A percentile compares a stretch with the other conserved stretches of the same genome.
These are phyloP conservation scores for Naegleria lovaniensis DNA, from an alignment of 208 protist species.

Conservation along the genomic window DNA sequence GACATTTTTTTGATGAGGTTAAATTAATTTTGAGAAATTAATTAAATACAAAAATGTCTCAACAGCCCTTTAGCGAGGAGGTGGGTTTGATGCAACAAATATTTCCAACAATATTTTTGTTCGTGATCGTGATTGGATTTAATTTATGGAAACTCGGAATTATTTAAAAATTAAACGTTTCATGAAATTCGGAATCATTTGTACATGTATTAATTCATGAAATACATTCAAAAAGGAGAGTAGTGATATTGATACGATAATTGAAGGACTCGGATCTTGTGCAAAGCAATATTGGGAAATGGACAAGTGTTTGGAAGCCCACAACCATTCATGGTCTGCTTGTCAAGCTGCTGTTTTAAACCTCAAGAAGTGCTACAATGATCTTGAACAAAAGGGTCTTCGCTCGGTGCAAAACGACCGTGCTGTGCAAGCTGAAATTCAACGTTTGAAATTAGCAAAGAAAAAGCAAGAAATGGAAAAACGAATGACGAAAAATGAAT, in stretches of 20 bases:
- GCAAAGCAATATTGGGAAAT: constrained; percentile 10
- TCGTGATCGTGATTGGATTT: too few relatives aligned
- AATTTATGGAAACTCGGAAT: too few relatives aligned
- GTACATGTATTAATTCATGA: neutral
- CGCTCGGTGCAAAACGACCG: neutral
- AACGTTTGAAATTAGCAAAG: neutral
- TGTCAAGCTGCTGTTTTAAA: neutral
- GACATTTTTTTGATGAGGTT: too few relatives aligned
- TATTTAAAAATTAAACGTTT: too few relatives aligned
- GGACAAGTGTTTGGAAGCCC: neutral
- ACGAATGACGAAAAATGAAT: too few relatives aligned
- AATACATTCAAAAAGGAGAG: neutral
- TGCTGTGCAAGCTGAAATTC: neutral
- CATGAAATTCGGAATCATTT: too few relatives aligned
- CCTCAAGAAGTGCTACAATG: neutral
- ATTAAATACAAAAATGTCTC: too few relatives aligned
- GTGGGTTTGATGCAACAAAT: too few relatives aligned
- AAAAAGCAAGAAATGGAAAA: neutral
- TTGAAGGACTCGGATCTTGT: neutral
- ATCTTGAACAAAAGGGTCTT: neutral
- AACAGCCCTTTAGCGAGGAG: too few relatives aligned
- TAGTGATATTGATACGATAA: neutral
- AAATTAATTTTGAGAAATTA: too few relatives aligned
- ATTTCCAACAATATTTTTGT: too few relatives aligned
- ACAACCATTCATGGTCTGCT: neutral